These are phyloP conservation scores for Anethum foeniculum DNA, from an alignment of 140 eudicot species.

Conservation along the genomic window DNA sequence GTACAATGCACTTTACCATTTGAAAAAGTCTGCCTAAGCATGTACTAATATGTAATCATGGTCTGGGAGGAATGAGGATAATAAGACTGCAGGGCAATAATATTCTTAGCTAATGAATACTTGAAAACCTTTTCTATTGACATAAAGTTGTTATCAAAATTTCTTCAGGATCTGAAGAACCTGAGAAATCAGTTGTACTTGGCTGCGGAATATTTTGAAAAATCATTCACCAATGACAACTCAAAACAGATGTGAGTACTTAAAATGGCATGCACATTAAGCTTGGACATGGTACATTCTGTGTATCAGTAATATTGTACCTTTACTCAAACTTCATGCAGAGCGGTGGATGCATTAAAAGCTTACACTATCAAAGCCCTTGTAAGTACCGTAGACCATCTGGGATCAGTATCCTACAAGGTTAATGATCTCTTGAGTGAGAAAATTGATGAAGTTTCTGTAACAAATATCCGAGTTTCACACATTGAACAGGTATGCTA, in stretches of 20 bases:
- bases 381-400: constrained; percentile 89
- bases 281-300: neutral
- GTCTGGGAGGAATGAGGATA: neutral
- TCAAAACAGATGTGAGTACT: constrained; percentile 73
- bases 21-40: neutral
- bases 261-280: neutral
- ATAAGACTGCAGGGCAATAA: neutral
- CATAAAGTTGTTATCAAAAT: neutral
- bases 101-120: neutral
- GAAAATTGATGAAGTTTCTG: constrained; percentile 71
- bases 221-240: constrained; percentile 72
- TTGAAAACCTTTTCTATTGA: neutral
- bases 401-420: constrained; percentile 83
- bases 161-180: constrained; percentile 76
- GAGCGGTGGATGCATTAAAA: constrained; percentile 78
- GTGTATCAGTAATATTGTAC: neutral
- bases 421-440: constrained; percentile 63
- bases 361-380: constrained; percentile 84
- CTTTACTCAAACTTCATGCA: constrained; percentile 24
- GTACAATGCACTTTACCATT: neutral
- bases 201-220: constrained; percentile 90
- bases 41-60: neutral
- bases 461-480: constrained; percentile 67
- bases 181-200: constrained; percentile 72
- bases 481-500: constrained; percentile 65